These are phyloP conservation scores for Patellifolia procumbens DNA, from an alignment of 179 eudicot species.

Conservation along the genomic window DNA sequence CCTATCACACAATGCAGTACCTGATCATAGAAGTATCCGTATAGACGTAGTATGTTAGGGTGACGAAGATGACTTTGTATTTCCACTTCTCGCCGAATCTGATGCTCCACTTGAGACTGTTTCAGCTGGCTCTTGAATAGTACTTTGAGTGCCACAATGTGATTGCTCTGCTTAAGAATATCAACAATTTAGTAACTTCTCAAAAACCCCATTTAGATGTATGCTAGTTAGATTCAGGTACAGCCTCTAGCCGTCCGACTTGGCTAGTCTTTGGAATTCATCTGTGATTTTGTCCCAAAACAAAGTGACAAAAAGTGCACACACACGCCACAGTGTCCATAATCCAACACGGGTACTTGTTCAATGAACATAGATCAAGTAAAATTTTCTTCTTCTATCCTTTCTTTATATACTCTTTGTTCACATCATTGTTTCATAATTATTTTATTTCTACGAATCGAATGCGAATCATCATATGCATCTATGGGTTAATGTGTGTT, in stretches of 20 bases:
- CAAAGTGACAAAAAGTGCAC: too few relatives aligned
- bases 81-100: constrained; percentile 95
- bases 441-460: not conserved
- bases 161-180: constrained; percentile 72
- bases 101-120: constrained; percentile 98
- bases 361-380: too few relatives aligned
- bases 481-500: too few relatives aligned
- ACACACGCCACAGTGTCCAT: not conserved
- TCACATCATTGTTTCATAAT: too few relatives aligned
- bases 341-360: too few relatives aligned
- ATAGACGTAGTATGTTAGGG: constrained; percentile 83
- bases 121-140: constrained; percentile 88
- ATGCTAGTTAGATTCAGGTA: too few relatives aligned
- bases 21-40: constrained; percentile 98
- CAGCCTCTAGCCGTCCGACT: too few relatives aligned
- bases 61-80: constrained; percentile 97
- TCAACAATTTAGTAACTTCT: not conserved
- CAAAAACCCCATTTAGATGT: not conserved
- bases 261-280: too few relatives aligned
- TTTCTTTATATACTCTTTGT: too few relatives aligned
- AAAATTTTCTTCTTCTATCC: too few relatives aligned
- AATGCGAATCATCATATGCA: not conserved
- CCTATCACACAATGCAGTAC: constrained; percentile 28
- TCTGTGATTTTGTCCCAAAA: too few relatives aligned
- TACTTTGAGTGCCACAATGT: constrained; percentile 87